Evolutionary conservation across 2,329 filamentous ascomycete species (phyloP).

Genomic region (Ceratocystis albifundus): DNA sequence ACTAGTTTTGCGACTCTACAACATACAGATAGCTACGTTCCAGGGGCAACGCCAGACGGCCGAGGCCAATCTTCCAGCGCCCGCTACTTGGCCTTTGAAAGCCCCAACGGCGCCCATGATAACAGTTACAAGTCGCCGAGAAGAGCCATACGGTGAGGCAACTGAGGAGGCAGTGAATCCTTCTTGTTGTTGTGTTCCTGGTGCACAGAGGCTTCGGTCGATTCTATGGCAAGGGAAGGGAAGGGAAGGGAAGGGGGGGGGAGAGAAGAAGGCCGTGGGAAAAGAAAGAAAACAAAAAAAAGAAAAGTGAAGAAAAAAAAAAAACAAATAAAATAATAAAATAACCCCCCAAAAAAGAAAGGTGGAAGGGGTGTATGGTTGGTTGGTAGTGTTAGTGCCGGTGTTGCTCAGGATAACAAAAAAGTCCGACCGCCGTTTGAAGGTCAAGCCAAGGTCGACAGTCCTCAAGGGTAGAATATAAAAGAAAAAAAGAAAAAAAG

Average conservation of each 20-base stretch:
- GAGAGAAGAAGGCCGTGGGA: background rate
- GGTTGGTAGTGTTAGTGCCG: too few species aligned
- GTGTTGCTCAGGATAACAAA: too few species aligned
- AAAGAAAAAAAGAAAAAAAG: background rate
- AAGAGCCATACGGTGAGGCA: background rate
- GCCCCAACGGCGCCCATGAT: background rate
- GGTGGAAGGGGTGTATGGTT: too few species aligned
- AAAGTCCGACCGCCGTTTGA: too few species aligned
- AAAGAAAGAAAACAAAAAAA: background rate
- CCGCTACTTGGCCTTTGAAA: background rate
- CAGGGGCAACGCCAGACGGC: too few species aligned
- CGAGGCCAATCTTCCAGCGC: too few species aligned
- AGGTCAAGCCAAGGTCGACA: too few species aligned
- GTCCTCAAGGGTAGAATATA: background rate
- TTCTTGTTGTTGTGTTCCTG: constrained; percentile 1
- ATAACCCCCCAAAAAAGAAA: too few species aligned
- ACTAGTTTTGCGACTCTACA: too few species aligned
- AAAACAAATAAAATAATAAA: too few species aligned
- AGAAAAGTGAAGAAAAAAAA: background rate
- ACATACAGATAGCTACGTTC: too few species aligned
- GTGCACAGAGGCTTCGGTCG: background rate
- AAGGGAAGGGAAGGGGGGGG: background rate
- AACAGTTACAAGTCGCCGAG: background rate
- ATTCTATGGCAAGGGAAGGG: background rate
- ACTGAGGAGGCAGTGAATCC: background rate